Evolutionary conservation across 106 monocot genomes (phyloP), one percentile per base, ranked within the genome.

Genomic region (Triglochin maritima): DNA sequence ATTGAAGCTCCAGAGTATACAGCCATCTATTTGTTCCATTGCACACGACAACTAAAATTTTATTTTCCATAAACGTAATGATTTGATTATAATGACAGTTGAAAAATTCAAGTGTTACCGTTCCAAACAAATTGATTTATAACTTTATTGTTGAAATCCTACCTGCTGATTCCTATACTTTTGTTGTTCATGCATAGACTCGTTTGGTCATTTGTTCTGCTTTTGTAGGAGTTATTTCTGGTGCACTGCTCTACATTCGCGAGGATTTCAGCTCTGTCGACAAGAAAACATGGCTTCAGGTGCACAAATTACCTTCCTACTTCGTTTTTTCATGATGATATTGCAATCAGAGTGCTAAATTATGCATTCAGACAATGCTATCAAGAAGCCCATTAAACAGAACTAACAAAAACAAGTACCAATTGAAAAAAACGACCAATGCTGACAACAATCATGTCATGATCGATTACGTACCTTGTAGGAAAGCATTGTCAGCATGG

Each of bases 401-500:
- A n/a, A 57, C 57, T 57, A 7, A n/a, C 57, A 57, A 14, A 10
- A 4, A 57, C 57, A 13, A 8, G 9, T 11, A 52, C 9, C 52
- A 52, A 29, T 29, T 52, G 9, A 52, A 52, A 8, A 52, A 0
- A 7, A 1, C 11, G 52, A 52, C 9, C 52, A 52, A 52, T 11
- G 11, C 11, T 6, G 11, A 11, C 52, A 8, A 52, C 9, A 7
- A 8, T 52, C 11, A 11, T 8, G 52, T 52, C 11, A 7, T 52
- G 52, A 1, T 8, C 4, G 17, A 3, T 10, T n/a, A 14, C 13
- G 17, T 4, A 17, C 47, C 47, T 7, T 62, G 50, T 83, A 92
- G 92, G 92, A 93, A 50, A 74, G 29, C 4, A 93, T 93, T n/a
- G 92, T 93, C 63, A 93, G 92, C 83, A 83, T 68, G 61, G 88